phyloP scores from a whole-genome alignment of 495 filamentous ascomycete genomes.

The Rhypophila decipiens region DNA sequence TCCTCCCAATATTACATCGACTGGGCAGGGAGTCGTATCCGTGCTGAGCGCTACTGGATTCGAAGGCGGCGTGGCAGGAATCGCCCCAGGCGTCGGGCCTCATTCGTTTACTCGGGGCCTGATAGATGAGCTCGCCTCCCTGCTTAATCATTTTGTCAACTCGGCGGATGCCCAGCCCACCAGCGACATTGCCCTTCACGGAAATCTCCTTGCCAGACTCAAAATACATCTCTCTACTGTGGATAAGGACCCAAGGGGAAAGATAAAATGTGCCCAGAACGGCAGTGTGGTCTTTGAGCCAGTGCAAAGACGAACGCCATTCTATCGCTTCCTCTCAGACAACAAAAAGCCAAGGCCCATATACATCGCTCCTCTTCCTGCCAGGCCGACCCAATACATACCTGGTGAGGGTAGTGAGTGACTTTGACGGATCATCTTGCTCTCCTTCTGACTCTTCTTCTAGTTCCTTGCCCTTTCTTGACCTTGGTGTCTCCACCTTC shows the following conservation, averaged over 20 bases:
- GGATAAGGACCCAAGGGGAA: neutral
- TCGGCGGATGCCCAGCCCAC: neutral
- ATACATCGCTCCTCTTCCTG: neutral
- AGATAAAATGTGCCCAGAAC: neutral
- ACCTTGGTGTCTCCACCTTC: too few relatives aligned
- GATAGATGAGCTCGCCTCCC: slow-evolving; percentile 1
- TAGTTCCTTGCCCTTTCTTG: too few relatives aligned
- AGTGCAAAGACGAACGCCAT: neutral
- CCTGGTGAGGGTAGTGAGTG: too few relatives aligned
- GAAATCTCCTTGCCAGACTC: neutral
- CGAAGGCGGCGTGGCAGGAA: neutral
- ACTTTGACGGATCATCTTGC: too few relatives aligned
- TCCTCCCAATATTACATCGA: neutral
- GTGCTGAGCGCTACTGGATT: neutral
- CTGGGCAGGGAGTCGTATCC: neutral
- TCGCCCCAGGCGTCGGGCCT: neutral
- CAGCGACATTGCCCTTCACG: neutral
- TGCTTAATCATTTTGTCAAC: neutral
- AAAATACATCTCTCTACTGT: neutral
- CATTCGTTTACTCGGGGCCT: neutral
- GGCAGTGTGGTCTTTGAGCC: neutral
- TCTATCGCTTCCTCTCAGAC: neutral
- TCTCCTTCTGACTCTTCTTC: too few relatives aligned
- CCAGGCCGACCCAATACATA: too few relatives aligned
- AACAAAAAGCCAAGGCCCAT: neutral